phyloP scores from a whole-genome alignment of 768 basidiomycete species.

The Tephrocybe sp. region DNA sequence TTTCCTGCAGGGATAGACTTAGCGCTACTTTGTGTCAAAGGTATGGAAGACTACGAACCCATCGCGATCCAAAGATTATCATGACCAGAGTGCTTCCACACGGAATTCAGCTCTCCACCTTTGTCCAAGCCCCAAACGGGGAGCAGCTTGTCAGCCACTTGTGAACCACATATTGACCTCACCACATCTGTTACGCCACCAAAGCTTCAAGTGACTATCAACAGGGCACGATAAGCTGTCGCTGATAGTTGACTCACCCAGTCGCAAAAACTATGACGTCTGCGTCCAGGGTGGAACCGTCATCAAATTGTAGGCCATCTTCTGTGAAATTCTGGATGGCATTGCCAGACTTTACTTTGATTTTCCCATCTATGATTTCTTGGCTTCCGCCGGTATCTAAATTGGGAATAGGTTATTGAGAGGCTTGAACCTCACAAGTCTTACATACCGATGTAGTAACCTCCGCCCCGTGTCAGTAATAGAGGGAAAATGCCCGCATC shows the following conservation, averaged over 20 bases:
- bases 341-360: constrained; percentile 67
- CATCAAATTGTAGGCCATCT: constrained; percentile 45
- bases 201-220: constrained; percentile 32
- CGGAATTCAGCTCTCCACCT: constrained; percentile 61
- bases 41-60: constrained; percentile 33
- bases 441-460: constrained; percentile 37
- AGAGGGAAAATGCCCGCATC: constrained; percentile 33
- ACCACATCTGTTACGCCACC: constrained; percentile 43
- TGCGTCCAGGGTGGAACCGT: constrained; percentile 45
- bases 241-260: constrained; percentile 33
- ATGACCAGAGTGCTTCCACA: constrained; percentile 50
- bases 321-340: constrained; percentile 45
- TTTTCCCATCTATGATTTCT: constrained; percentile 64
- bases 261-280: constrained; percentile 64
- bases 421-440: not conserved
- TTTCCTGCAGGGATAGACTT: constrained; percentile 38
- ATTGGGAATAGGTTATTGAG: not conserved
- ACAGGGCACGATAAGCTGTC: not conserved
- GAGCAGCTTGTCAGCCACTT: constrained; percentile 43
- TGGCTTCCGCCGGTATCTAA: constrained; percentile 60
- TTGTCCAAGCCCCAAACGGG: constrained; percentile 65
- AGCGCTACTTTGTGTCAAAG: constrained; percentile 1
- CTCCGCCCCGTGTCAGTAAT: constrained; percentile 32
- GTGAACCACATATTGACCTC: constrained; percentile 44
- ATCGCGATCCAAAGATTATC: constrained; percentile 59